Base-by-base conservation (phyloP, 2,329 filamentous ascomycete genomes). In the Sordariomycetes sp. region DNA sequence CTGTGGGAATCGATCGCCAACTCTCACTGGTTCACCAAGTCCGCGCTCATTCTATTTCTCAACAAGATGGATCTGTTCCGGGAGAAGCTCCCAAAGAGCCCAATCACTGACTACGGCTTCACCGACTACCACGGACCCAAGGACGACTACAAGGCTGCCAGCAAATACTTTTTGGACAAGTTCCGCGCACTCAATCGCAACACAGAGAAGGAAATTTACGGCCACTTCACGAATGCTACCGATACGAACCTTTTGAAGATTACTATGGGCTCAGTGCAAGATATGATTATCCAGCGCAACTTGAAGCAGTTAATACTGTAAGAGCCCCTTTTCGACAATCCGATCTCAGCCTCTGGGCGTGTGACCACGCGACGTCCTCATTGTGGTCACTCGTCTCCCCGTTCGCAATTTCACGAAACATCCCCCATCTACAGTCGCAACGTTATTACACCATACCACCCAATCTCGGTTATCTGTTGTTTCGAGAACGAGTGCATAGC, bases 11-110 rank as follows among this genome's bases (percentile, higher is more conserved):
- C 83, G 2, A 82, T 90, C 43, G 82, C 82, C 50, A 88, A 88
- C 54, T 86, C 83, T 4, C 82, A 86, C 53, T 90, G 84, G 84
- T 90, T 90, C 61, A 77, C 79, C 48, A 80, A 82, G 46, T 86
- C 84, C 26, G 78, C 83, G 2, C 79, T 88, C 39, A 88, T 90
- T 44, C 72, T 90, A 33, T 90, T 90, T 62, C 69, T 90, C 39
- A 90, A 88, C 69, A 90, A 90, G 65, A 87, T 88, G 64, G 84
- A 90, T 57, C 66, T 88, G 10, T 90, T 90, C 69, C 82, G 76
- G 54, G 76, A 80, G 49, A 90, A 90, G 63, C 67, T 90, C 23
- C 59, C 68, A 3, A 65, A 71, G 37, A 85, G 79, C 42, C 79
- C 83, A 4, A 82, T 90, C 44, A 76, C 74, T 38, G 73, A 77